A percentile compares a stretch with the other conserved stretches of the same genome.
These are phyloP conservation scores for Tillandsia leiboldiana DNA, from an alignment of 176 grass and related monocot species.

Conservation along the genomic window DNA sequence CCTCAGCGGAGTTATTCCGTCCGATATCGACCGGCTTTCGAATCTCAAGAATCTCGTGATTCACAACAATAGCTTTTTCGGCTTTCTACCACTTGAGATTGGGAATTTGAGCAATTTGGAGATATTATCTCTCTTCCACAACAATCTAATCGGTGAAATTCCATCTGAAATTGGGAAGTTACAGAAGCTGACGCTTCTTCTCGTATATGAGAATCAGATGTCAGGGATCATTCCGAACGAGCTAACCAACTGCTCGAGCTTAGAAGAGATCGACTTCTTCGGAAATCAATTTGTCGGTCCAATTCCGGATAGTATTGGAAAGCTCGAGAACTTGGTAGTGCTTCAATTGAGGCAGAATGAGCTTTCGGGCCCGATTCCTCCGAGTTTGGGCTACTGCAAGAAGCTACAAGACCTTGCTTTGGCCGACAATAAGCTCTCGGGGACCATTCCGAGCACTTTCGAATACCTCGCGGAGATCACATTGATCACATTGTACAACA, in stretches of 20 bases:
- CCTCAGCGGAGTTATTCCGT: conserved; percentile 40
- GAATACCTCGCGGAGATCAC: conserved; percentile 42
- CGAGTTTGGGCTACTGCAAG: conserved; percentile 59
- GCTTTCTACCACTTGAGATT: conserved; percentile 38
- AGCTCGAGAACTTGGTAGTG: conserved; percentile 59
- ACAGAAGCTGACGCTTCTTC: conserved; percentile 41
- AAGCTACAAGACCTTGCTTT: conserved; percentile 63
- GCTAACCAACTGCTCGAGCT: conserved; percentile 59
- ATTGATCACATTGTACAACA: conserved; percentile 90
- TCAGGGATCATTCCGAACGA: conserved; percentile 52
- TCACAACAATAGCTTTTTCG: conserved; percentile 88
- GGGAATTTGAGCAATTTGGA: conserved; percentile 67
- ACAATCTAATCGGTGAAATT: conserved; percentile 49
- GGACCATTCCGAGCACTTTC: conserved; percentile 43
- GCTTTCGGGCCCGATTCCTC: conserved; percentile 59
- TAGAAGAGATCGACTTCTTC: conserved; percentile 91
- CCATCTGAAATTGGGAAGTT: conserved; percentile 60
- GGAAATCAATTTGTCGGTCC: conserved; percentile 63
- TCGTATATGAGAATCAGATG: conserved; percentile 95
- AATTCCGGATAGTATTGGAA: conserved; percentile 59
- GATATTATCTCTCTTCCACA: conserved; percentile 80
- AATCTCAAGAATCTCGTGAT: conserved; percentile 58
- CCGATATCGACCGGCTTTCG: conserved; percentile 38
- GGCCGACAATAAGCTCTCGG: conserved; percentile 70
- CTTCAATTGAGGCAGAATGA: conserved; percentile 96